phyloP scores from a whole-genome alignment of 352 stramenopile genomes.

The Globisporangium solare region DNA sequence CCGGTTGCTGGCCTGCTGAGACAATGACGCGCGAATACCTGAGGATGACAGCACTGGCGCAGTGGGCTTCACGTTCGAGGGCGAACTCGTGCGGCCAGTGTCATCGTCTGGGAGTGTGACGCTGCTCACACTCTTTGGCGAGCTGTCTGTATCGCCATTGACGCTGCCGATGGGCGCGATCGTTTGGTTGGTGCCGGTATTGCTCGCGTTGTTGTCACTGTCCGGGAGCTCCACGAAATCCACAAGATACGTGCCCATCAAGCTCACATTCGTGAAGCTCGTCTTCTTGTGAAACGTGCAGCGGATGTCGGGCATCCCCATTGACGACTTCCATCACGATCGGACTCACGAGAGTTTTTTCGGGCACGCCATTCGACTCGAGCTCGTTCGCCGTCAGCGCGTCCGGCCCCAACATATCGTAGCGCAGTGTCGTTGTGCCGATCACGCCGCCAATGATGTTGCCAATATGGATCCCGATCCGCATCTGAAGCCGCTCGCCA shows the following conservation, averaged over 20 bases:
- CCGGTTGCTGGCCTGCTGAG: conserved; percentile 10
- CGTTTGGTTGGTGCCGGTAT: not conserved
- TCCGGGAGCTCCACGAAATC: conserved; percentile 60
- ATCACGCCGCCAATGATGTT: conserved; percentile 88
- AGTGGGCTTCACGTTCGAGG: not conserved
- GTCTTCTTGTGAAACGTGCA: conserved; percentile 82
- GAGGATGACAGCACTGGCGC: not conserved
- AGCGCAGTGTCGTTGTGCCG: conserved; percentile 80
- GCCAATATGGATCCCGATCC: conserved; percentile 84
- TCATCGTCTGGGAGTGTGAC: conserved; percentile 6
- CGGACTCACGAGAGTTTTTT: conserved; percentile 74
- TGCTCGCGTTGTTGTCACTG: conserved; percentile 3
- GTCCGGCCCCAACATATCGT: conserved; percentile 87
- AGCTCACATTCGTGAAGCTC: conserved; percentile 74
- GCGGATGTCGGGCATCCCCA: conserved; percentile 78
- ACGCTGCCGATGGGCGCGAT: conserved; percentile 18
- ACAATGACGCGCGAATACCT: conserved; percentile 7
- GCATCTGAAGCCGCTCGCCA: conserved; percentile 79
- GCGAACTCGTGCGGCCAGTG: not conserved
- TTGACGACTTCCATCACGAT: conserved; percentile 79
- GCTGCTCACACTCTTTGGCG: conserved; percentile 15
- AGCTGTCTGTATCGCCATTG: conserved; percentile 10
- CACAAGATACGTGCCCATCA: conserved; percentile 84
- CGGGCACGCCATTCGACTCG: conserved; percentile 81
- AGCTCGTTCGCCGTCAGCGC: conserved; percentile 82